Conservation (phyloP, 1,139 yeast species). For the Yamadazyma membranifaciens region DNA sequence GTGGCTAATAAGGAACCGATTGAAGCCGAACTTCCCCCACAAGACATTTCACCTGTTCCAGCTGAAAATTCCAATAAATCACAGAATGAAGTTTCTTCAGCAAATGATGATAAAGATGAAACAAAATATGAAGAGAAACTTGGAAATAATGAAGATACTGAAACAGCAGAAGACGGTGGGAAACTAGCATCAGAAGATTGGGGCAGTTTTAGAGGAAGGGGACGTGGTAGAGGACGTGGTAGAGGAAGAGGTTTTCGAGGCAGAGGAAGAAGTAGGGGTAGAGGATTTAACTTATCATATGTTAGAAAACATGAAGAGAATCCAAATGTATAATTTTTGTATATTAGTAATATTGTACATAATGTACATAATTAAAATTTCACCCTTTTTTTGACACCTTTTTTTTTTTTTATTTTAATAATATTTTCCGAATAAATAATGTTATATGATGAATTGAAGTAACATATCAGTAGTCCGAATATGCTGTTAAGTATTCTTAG, state of each 20-base stretch:
- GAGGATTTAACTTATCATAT: constrained; percentile 26
- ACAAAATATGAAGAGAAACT: not conserved
- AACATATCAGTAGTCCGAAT: not conserved
- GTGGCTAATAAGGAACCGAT: not conserved
- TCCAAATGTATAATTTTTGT: constrained; percentile 11
- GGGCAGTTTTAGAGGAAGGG: constrained; percentile 1
- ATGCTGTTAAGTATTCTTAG: not conserved
- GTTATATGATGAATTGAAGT: not conserved
- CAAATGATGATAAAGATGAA: not conserved
- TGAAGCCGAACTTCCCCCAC: too few relatives aligned
- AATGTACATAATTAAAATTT: not conserved
- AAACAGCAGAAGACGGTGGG: not conserved
- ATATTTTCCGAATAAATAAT: not conserved
- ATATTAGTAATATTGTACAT: constrained; percentile 9
- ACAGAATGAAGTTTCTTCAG: not conserved
- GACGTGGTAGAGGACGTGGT: constrained; percentile 20
- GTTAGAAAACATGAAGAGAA: constrained; percentile 20
- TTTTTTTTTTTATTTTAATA: constrained; percentile 4
- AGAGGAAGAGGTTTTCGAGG: constrained; percentile 15
- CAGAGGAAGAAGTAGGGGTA: constrained; percentile 20
- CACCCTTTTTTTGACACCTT: not conserved
- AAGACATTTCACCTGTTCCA: too few relatives aligned
- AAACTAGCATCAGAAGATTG: not conserved
- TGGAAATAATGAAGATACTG: not conserved
- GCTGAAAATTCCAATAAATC: too few relatives aligned